A percentile compares a stretch with the other conserved stretches of the same genome.
These are phyloP conservation scores for Rehmannia glutinosa DNA, from an alignment of 257 asterid species.

Conservation along the genomic window DNA sequence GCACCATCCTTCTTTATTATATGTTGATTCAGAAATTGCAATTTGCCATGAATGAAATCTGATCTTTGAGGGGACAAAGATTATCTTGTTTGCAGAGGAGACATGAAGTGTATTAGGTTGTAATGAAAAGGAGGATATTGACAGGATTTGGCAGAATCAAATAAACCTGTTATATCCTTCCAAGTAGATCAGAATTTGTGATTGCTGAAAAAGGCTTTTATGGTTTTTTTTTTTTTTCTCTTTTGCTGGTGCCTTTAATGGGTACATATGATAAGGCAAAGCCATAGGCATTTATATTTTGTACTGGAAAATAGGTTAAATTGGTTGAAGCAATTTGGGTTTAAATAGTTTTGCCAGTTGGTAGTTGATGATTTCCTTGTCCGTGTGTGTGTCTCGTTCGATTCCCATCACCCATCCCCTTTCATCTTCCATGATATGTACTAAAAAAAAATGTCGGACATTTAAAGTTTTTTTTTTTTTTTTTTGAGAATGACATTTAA, in stretches of 20 bases:
- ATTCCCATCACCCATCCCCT: too few relatives aligned
- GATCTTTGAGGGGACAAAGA: conserved; percentile 2
- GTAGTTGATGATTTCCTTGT: conserved; percentile 6
- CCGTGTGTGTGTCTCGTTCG: background rate
- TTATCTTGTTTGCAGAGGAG: conserved; percentile 4
- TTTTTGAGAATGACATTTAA: too few relatives aligned
- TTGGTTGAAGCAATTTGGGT: conserved; percentile 7
- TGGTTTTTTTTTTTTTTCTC: too few relatives aligned
- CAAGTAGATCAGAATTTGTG: conserved; percentile 15
- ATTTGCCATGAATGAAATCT: conserved; percentile 7
- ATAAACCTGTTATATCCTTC: background rate
- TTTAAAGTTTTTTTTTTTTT: too few relatives aligned
- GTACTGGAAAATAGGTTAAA: conserved; percentile 1
- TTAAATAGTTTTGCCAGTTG: conserved; percentile 8
- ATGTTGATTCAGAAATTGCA: background rate
- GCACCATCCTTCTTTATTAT: background rate
- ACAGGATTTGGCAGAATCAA: conserved; percentile 12
- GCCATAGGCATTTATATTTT: conserved; percentile 2
- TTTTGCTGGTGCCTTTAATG: too few relatives aligned
- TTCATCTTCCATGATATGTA: too few relatives aligned
- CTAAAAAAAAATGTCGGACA: too few relatives aligned
- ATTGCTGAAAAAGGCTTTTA: background rate
- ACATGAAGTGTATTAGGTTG: background rate
- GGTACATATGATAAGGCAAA: too few relatives aligned
- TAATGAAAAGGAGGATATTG: background rate